phyloP scores from a whole-genome alignment of 495 filamentous ascomycete species.

The Aspergillus olivimuriae region DNA sequence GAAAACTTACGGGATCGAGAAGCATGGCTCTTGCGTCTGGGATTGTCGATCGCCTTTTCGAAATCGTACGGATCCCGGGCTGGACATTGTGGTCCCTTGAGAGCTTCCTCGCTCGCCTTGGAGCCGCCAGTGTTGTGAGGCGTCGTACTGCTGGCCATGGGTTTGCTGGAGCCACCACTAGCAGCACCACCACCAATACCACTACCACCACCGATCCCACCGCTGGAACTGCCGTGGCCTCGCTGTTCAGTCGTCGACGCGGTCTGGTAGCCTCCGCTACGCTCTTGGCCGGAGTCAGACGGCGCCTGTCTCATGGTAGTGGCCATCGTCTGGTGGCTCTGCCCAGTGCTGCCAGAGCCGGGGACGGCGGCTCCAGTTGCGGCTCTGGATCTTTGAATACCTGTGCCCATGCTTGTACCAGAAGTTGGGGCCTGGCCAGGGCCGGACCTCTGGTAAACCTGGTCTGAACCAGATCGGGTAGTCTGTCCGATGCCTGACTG shows the following conservation, averaged over 20 bases:
- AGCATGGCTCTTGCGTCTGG: constrained; percentile 5
- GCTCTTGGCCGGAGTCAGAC: too few relatives aligned
- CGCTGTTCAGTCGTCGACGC: not conserved
- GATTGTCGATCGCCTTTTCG: constrained; percentile 18
- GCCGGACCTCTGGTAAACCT: too few relatives aligned
- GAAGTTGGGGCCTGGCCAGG: too few relatives aligned
- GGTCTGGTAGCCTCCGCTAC: not conserved
- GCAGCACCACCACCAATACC: too few relatives aligned
- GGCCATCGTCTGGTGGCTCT: not conserved
- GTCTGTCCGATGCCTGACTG: too few relatives aligned
- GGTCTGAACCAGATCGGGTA: too few relatives aligned
- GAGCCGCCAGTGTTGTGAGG: constrained; percentile 1
- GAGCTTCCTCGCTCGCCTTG: constrained; percentile 29
- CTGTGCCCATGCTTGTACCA: not conserved
- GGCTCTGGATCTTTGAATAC: too few relatives aligned
- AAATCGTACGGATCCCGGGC: constrained; percentile 22
- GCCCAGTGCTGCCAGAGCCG: not conserved
- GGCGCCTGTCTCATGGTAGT: not conserved
- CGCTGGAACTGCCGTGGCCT: too few relatives aligned
- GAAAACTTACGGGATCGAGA: constrained; percentile 2
- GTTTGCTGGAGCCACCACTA: too few relatives aligned
- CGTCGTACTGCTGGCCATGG: too few relatives aligned
- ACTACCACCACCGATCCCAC: too few relatives aligned
- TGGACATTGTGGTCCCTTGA: constrained; percentile 28
- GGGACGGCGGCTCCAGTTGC: not conserved